Conservation (phyloP, 2,329 filamentous ascomycete species). For the Colletotrichum truncatum region DNA sequence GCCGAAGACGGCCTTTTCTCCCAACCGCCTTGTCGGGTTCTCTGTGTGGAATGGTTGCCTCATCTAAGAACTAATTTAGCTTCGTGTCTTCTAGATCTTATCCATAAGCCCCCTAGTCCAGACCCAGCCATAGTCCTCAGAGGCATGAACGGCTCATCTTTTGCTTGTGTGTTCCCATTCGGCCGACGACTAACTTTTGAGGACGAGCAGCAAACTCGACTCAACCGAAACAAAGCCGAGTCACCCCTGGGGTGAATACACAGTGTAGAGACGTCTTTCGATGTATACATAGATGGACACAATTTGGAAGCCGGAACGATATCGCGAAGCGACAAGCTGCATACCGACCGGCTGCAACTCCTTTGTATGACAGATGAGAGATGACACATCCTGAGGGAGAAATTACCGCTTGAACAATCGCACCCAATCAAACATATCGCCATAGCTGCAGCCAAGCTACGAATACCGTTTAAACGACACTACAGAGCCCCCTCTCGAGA, state of each 20-base stretch:
- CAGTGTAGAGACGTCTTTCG: no score
- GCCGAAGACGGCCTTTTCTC: conserved; percentile 12
- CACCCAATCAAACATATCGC: conserved; percentile 18
- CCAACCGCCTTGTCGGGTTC: conserved; percentile 4
- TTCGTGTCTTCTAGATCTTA: neutral
- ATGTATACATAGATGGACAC: neutral
- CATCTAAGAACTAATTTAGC: neutral
- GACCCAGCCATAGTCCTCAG: conserved; percentile 2
- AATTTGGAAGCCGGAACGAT: neutral
- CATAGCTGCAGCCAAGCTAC: neutral
- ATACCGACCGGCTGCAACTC: conserved; percentile 14
- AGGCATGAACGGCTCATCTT: neutral
- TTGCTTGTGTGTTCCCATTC: neutral
- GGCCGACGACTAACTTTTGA: neutral
- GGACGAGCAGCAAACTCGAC: neutral
- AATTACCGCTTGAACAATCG: neutral
- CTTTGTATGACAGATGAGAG: conserved; percentile 13
- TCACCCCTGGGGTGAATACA: no score
- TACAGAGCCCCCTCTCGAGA: neutral
- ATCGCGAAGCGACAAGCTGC: neutral
- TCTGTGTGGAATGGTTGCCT: conserved; percentile 3
- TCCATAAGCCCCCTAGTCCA: conserved; percentile 3
- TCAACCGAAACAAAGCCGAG: neutral
- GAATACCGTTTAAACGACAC: neutral
- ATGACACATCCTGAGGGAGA: conserved; percentile 14